These are phyloP conservation scores for Castanopsis chinensis DNA, from an alignment of 306 rosid genomes.

Conservation along the genomic window DNA sequence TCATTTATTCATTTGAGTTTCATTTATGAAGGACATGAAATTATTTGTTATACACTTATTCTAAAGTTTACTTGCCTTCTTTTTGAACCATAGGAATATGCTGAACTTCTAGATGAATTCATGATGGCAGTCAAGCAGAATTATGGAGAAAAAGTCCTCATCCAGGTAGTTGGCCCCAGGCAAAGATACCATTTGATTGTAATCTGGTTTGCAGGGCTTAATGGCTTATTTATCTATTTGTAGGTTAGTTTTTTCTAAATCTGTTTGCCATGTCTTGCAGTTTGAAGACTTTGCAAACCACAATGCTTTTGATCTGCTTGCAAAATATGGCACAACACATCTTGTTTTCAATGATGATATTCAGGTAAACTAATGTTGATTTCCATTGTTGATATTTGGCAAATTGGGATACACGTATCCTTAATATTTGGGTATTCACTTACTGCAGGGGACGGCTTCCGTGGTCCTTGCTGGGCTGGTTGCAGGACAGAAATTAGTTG, in stretches of 20 bases:
- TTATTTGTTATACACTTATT: background rate
- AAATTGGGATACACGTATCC: background rate
- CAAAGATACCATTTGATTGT: conserved; percentile 9
- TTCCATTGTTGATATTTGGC: conserved; percentile 1
- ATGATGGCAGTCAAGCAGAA: conserved; percentile 85
- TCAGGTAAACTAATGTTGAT: conserved; percentile 51
- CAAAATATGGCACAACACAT: conserved; percentile 79
- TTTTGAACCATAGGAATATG: conserved; percentile 60
- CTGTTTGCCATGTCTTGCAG: conserved; percentile 39
- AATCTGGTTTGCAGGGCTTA: background rate
- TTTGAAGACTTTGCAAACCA: conserved; percentile 99
- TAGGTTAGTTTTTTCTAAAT: conserved; percentile 20
- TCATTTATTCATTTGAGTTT: conserved; percentile 15
- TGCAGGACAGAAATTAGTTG: conserved; percentile 64
- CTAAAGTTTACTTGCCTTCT: conserved; percentile 7
- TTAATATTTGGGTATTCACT: background rate
- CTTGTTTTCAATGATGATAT: conserved; percentile 96
- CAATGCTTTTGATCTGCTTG: conserved; percentile 95
- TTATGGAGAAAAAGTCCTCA: conserved; percentile 86
- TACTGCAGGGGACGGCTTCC: conserved; percentile 93
- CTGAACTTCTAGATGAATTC: conserved; percentile 81
- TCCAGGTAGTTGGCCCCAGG: conserved; percentile 61
- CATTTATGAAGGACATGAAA: background rate
- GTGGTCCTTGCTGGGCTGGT: conserved; percentile 94
- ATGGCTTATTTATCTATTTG: conserved; percentile 7